Conservation (phyloP, 495 filamentous ascomycete genomes). For the Neurospora cerealis region DNA sequence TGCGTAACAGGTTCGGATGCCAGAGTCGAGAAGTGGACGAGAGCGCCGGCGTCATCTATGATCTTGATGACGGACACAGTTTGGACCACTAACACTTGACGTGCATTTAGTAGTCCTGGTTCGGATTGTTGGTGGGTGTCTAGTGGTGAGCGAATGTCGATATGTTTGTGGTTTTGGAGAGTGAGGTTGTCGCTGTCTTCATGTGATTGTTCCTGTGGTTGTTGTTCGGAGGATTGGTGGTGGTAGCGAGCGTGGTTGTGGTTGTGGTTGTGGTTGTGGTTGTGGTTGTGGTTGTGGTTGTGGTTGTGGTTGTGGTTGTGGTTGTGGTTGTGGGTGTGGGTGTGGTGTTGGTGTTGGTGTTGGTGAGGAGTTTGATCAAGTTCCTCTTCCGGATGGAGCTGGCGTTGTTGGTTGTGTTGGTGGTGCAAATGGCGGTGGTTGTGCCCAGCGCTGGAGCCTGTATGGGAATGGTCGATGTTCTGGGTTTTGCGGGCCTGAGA, state of each 20-base stretch:
- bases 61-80: slow-evolving; percentile 42
- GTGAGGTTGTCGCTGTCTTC: background rate
- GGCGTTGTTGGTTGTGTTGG: slow-evolving; percentile 8
- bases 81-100: slow-evolving; percentile 33
- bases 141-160: slow-evolving; percentile 29
- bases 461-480: background rate
- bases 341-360: slow-evolving; percentile 9
- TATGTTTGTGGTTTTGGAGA: background rate
- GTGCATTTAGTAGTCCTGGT: slow-evolving; percentile 19
- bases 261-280: slow-evolving; percentile 7
- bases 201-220: background rate
- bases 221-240: slow-evolving; percentile 2
- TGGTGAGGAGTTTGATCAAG: background rate
- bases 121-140: slow-evolving; percentile 14
- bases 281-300: background rate
- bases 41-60: slow-evolving; percentile 36
- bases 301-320: slow-evolving; percentile 12
- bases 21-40: slow-evolving; percentile 28
- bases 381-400: background rate
- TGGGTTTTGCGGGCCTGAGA: slow-evolving; percentile 35
- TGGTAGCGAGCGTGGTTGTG: slow-evolving; percentile 19
- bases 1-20: slow-evolving; percentile 12
- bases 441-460: slow-evolving; percentile 17
- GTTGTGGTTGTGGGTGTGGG: too few relatives aligned
- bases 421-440: slow-evolving; percentile 24